These are phyloP conservation scores for Cryptococcus sp. DNA, from an alignment of 1,284 basidiomycete genomes.

Conservation along the genomic window DNA sequence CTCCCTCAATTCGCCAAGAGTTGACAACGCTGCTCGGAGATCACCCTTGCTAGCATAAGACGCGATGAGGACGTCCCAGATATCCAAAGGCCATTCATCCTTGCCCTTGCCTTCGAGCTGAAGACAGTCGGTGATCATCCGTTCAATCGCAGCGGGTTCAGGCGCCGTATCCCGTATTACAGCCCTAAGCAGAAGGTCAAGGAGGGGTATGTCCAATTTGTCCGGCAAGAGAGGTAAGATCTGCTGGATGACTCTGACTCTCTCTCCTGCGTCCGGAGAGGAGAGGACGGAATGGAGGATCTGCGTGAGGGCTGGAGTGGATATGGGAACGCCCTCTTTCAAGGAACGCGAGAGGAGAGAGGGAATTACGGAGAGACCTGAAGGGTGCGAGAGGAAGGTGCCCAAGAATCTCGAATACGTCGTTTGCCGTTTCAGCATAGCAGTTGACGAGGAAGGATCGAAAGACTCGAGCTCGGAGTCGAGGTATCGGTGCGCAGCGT, in stretches of 20 bases:
- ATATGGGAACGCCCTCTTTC: conserved; percentile 20
- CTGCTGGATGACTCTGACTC: conserved; percentile 4
- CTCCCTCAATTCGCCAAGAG: conserved; percentile 17
- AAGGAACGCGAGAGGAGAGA: conserved; percentile 16
- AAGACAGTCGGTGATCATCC: conserved; percentile 24
- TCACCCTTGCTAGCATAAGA: conserved; percentile 12
- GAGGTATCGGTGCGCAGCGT: conserved; percentile 9
- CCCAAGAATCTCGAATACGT: conserved; percentile 16
- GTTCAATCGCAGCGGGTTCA: conserved; percentile 10
- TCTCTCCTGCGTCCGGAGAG: not conserved
- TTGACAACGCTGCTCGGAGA: conserved; percentile 12
- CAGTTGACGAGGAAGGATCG: conserved; percentile 2
- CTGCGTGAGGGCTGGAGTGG: conserved; percentile 12
- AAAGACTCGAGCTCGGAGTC: not conserved
- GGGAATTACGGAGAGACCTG: conserved; percentile 8
- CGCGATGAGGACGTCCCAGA: conserved; percentile 22
- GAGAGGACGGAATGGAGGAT: conserved; percentile 11
- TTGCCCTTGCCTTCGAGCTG: conserved; percentile 5
- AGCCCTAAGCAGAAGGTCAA: conserved; percentile 22
- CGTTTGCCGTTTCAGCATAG: conserved; percentile 5
- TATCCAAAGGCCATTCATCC: conserved; percentile 20
- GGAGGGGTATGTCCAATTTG: conserved; percentile 32
- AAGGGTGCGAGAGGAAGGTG: conserved; percentile 17
- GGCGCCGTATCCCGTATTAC: conserved; percentile 13
- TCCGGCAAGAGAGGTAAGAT: conserved; percentile 27